phyloP scores from a whole-genome alignment of 192 early-diverging fungal genomes.

The Coemansia sp. region DNA sequence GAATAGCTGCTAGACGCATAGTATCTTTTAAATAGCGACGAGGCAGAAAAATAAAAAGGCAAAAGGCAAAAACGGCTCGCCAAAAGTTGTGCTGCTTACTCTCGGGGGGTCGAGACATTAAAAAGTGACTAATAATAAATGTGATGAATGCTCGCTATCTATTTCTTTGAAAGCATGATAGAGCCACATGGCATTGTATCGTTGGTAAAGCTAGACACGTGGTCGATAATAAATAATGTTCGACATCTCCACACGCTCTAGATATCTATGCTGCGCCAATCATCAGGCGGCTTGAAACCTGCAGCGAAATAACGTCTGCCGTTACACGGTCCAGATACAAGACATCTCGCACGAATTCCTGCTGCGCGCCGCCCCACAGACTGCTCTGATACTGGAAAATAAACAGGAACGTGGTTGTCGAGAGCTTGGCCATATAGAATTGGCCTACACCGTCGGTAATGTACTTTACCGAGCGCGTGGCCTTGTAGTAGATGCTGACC shows the following conservation, averaged over 20 bases:
- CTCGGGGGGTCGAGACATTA: neutral
- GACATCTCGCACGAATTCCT: constrained; percentile 14
- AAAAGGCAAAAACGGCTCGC: neutral
- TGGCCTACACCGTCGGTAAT: constrained; percentile 19
- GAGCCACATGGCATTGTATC: neutral
- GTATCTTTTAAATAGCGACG: neutral
- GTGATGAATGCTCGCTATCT: neutral
- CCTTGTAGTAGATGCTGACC: constrained; percentile 30
- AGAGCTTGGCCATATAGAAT: constrained; percentile 23
- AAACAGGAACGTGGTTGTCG: constrained; percentile 36
- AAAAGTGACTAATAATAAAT: neutral
- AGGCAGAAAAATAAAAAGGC: neutral
- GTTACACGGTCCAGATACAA: constrained; percentile 34
- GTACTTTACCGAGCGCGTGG: constrained; percentile 29
- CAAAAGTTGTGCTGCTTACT: neutral
- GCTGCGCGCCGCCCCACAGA: neutral
- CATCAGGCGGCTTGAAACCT: constrained; percentile 3
- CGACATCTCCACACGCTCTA: neutral
- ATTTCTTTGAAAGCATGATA: neutral
- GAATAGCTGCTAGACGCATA: neutral
- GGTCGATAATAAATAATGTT: neutral
- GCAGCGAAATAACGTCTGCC: constrained; percentile 19
- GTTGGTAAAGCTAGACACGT: neutral
- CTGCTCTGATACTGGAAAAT: constrained; percentile 23
- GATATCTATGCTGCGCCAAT: neutral